phyloP scores from a whole-genome alignment of 192 early-diverging fungal species.

The Linnemannia elongata region DNA sequence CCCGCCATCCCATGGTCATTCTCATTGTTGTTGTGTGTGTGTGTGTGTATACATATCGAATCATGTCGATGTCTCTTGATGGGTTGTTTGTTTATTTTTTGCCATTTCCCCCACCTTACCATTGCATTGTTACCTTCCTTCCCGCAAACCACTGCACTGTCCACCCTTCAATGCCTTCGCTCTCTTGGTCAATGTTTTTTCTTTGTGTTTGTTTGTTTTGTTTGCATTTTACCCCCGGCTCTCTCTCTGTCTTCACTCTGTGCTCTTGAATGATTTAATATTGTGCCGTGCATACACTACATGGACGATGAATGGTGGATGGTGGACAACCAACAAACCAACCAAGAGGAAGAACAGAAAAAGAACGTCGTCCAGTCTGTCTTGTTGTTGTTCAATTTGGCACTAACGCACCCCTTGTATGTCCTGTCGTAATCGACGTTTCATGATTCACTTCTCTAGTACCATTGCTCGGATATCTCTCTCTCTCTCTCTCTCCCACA shows the following conservation, averaged over 20 bases:
- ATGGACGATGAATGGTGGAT: not conserved
- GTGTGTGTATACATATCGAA: no score
- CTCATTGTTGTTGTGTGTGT: no score
- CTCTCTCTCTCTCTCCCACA: no score
- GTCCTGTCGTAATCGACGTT: not conserved
- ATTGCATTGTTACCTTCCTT: no score
- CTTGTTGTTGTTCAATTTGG: not conserved
- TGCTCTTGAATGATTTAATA: not conserved
- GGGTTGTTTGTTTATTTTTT: no score
- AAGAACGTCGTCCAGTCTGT: not conserved
- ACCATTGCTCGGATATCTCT: no score
- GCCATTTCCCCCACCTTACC: no score
- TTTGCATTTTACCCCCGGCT: not conserved
- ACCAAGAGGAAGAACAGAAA: not conserved
- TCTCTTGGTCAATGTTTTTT: not conserved
- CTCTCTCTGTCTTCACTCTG: not conserved
- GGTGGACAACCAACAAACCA: not conserved
- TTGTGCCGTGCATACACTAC: not conserved
- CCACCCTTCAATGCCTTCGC: not conserved
- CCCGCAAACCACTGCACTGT: constrained; percentile 2
- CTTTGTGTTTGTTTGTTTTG: not conserved
- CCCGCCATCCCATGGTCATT: no score
- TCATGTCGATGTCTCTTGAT: no score
- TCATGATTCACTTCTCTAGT: not conserved
- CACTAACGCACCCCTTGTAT: constrained; percentile 3